Evolutionary conservation across 306 rosid genomes (phyloP).

Genomic region (Alnus glutinosa): DNA sequence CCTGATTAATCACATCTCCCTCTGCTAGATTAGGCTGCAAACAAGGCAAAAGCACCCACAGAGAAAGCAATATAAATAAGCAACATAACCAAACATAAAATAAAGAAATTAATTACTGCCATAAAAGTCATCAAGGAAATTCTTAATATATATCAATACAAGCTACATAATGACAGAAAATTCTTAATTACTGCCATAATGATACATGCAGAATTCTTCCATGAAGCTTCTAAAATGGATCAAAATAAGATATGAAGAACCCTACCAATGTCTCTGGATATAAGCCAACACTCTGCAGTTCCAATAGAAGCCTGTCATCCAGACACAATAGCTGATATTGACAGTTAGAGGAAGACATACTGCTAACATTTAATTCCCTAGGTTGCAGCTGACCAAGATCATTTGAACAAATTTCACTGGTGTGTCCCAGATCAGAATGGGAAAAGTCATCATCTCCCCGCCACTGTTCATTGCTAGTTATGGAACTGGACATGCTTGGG

Average conservation of each 20-base stretch:
- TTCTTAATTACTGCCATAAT: conserved; percentile 7
- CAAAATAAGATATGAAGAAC: conserved; percentile 22
- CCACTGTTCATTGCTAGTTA: conserved; percentile 66
- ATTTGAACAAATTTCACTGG: conserved; percentile 64
- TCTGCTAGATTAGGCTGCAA: conserved; percentile 80
- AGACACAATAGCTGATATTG: conserved; percentile 77
- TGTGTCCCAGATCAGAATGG: conserved; percentile 61
- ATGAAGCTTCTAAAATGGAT: conserved; percentile 13
- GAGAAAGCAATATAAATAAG: neutral
- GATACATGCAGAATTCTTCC: conserved; percentile 3
- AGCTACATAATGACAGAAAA: conserved; percentile 2
- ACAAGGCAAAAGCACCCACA: conserved; percentile 27
- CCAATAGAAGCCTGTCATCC: conserved; percentile 76
- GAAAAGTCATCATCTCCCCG: conserved; percentile 67
- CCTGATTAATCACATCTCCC: conserved; percentile 68
- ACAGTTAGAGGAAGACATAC: conserved; percentile 55
- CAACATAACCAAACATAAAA: neutral
- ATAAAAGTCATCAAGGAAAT: too few relatives aligned
- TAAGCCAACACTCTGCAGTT: conserved; percentile 83
- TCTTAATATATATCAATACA: too few relatives aligned
- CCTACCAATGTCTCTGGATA: conserved; percentile 80
- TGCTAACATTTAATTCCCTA: conserved; percentile 40
- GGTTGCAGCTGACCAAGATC: conserved; percentile 63
- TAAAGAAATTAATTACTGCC: conserved; percentile 6
- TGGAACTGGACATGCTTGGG: conserved; percentile 54